A percentile compares a stretch with the other conserved stretches of the same genome.
Conservation (phyloP, 371 early-diverging fungal species). For the Mucor saturninus region DNA sequence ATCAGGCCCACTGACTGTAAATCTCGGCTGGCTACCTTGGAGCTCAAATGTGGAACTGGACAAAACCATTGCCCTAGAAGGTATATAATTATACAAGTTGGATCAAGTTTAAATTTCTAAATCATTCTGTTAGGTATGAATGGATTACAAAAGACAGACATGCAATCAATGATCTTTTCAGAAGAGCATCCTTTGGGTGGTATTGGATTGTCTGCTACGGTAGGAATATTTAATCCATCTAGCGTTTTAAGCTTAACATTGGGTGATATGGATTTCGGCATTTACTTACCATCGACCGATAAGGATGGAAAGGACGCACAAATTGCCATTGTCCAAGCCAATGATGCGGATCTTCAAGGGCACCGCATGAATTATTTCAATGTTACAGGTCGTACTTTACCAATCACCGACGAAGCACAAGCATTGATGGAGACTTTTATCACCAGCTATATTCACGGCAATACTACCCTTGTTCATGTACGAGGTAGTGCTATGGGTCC, state of each 20-base stretch:
- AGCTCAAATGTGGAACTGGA: constrained; percentile 27
- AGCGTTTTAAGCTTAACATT: constrained; percentile 40
- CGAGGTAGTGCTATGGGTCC: constrained; percentile 46
- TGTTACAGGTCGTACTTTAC: constrained; percentile 45
- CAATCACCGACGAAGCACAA: constrained; percentile 28
- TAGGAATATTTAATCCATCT: constrained; percentile 54
- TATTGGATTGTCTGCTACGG: constrained; percentile 35
- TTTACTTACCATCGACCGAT: constrained; percentile 34
- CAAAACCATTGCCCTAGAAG: constrained; percentile 39
- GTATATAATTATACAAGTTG: constrained; percentile 20
- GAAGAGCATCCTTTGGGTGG: constrained; percentile 50
- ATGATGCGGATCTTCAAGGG: constrained; percentile 43
- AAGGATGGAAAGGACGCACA: constrained; percentile 30
- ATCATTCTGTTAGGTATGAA: constrained; percentile 42
- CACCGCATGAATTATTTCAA: constrained; percentile 44
- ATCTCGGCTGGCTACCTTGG: constrained; percentile 43
- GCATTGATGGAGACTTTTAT: constrained; percentile 40
- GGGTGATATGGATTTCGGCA: constrained; percentile 55
- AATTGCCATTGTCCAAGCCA: constrained; percentile 50
- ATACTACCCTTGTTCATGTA: constrained; percentile 37
- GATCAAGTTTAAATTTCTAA: background rate
- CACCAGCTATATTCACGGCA: constrained; percentile 47
- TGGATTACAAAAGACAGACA: constrained; percentile 44
- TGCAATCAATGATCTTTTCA: constrained; percentile 39
- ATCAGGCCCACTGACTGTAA: constrained; percentile 32